Conservation (phyloP, 2,329 filamentous ascomycete species). For the Ciborinia camelliae region DNA sequence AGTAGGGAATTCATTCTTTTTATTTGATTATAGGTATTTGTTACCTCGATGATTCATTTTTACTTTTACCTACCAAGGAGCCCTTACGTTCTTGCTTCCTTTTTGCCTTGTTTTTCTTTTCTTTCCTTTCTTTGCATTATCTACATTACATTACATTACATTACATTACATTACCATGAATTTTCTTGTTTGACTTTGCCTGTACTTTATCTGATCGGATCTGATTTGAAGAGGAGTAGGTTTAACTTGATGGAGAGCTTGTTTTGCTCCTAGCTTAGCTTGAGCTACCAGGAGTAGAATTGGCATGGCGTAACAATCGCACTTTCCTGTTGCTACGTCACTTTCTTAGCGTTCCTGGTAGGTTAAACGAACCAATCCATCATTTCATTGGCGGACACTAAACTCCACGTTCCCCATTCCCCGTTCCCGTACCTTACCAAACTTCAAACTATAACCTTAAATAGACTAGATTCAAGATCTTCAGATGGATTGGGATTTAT, state of each 20-base stretch:
- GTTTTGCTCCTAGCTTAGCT: neutral
- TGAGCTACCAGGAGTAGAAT: neutral
- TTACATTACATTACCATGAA: neutral
- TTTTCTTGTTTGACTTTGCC: neutral
- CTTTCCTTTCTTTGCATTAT: neutral
- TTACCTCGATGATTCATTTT: neutral
- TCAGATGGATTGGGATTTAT: neutral
- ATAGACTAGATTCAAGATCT: neutral
- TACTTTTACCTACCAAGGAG: too few species aligned
- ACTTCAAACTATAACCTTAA: neutral
- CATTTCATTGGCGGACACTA: neutral
- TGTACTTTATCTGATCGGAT: too few species aligned
- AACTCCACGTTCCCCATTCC: conserved; percentile 8
- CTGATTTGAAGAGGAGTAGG: neutral
- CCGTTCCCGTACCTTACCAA: too few species aligned
- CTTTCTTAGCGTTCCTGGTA: neutral
- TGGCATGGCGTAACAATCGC: neutral
- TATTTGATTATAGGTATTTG: neutral
- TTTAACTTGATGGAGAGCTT: neutral
- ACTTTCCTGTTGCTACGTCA: neutral
- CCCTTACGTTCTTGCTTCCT: neutral
- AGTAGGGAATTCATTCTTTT: neutral
- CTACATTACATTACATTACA: neutral
- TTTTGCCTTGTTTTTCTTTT: conserved; percentile 5
- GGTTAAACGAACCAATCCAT: too few species aligned